Evolutionary conservation across 2,329 filamentous ascomycete genomes (phyloP).

Genomic region (Parastagonospora nodorum): DNA sequence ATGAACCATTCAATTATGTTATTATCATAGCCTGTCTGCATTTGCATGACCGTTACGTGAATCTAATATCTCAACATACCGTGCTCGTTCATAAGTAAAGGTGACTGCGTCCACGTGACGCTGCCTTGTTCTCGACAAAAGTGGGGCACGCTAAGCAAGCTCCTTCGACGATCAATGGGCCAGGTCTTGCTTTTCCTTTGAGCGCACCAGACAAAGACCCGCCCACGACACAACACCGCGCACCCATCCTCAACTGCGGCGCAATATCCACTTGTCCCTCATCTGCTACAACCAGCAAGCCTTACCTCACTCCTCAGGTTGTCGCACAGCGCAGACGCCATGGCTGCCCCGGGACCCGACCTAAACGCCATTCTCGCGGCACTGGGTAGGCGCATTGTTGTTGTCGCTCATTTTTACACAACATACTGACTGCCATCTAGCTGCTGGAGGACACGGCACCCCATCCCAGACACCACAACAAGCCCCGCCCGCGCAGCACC

Average conservation of each 20-base stretch:
- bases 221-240: constrained; percentile 14
- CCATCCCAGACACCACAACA: constrained; percentile 54
- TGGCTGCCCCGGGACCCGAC: constrained; percentile 44
- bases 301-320: constrained; percentile 3
- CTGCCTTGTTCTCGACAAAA: not conserved
- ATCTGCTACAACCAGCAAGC: not conserved
- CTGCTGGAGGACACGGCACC: constrained; percentile 54
- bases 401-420: not conserved
- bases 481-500: constrained; percentile 45
- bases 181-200: constrained; percentile 16
- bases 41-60: not conserved
- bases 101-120: no score
- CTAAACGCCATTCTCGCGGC: constrained; percentile 47
- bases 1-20: not conserved
- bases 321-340: constrained; percentile 19
- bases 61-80: no score
- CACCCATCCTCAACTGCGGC: constrained; percentile 3
- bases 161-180: no score
- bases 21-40: not conserved
- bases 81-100: no score
- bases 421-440: constrained; percentile 35
- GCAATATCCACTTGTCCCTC: constrained; percentile 1
- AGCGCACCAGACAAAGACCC: constrained; percentile 11
- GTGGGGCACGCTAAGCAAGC: not conserved
- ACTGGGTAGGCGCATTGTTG: constrained; percentile 34